phyloP scores from a whole-genome alignment of 768 basidiomycete genomes.

The Russula vinacea region DNA sequence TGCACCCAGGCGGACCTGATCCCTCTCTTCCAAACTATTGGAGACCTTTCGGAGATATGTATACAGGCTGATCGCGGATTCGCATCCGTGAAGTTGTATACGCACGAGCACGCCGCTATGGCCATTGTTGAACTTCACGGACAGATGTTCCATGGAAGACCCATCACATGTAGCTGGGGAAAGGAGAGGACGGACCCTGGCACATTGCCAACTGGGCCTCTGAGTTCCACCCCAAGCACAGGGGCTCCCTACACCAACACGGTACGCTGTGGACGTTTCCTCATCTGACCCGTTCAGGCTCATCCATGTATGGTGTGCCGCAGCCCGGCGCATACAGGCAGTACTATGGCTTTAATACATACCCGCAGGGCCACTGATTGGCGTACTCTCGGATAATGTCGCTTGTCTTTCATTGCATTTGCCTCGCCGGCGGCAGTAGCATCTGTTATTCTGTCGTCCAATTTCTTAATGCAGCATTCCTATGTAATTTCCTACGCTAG shows the following conservation, averaged over 20 bases:
- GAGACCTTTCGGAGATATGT: slow-evolving; percentile 96
- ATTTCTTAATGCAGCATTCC: slow-evolving; percentile 6
- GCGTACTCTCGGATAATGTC: slow-evolving; percentile 8
- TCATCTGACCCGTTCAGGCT: slow-evolving; percentile 1
- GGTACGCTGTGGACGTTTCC: slow-evolving; percentile 46
- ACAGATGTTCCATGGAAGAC: slow-evolving; percentile 93
- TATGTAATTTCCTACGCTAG: slow-evolving; percentile 22
- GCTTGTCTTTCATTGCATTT: slow-evolving; percentile 16
- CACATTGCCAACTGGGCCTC: slow-evolving; percentile 47
- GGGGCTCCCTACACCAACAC: slow-evolving; percentile 73
- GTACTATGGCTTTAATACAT: slow-evolving; percentile 74
- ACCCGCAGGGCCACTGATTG: slow-evolving; percentile 40
- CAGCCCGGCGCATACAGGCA: slow-evolving; percentile 77
- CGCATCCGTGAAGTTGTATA: slow-evolving; percentile 98
- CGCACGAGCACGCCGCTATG: slow-evolving; percentile 97
- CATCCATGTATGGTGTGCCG: slow-evolving; percentile 82
- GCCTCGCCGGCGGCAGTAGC: slow-evolving; percentile 4
- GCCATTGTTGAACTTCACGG: slow-evolving; percentile 97
- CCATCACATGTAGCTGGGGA: slow-evolving; percentile 97
- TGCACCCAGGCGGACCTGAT: slow-evolving; percentile 97
- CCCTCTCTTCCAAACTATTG: slow-evolving; percentile 97
- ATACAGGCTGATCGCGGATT: slow-evolving; percentile 99
- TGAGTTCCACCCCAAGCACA: slow-evolving; percentile 58
- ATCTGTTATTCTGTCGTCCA: slow-evolving; percentile 23
- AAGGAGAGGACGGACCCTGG: slow-evolving; percentile 67